These are phyloP conservation scores for Ophiostoma ulmi DNA, from an alignment of 2,329 filamentous ascomycete species.

Conservation along the genomic window DNA sequence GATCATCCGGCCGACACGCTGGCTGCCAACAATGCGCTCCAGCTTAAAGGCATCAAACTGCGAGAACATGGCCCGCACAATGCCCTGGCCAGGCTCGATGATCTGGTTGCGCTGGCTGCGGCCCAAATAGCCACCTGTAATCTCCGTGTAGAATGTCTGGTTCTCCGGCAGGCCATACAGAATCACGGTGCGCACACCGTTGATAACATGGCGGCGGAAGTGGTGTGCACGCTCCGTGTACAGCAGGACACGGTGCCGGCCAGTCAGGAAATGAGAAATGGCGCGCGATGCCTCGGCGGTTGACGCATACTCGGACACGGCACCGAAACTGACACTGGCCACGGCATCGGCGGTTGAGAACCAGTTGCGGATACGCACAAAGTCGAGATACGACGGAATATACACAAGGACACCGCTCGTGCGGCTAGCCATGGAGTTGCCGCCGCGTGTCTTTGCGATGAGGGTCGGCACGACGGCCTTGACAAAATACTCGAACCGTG, in stretches of 20 bases:
- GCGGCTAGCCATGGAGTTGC: neutral
- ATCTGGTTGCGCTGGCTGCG: constrained; percentile 53
- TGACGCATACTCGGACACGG: constrained; percentile 83
- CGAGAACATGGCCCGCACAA: constrained; percentile 65
- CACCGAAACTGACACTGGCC: constrained; percentile 62
- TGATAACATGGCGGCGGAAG: constrained; percentile 80
- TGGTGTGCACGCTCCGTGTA: constrained; percentile 97
- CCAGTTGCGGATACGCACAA: constrained; percentile 87
- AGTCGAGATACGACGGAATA: constrained; percentile 90
- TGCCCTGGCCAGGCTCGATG: constrained; percentile 55
- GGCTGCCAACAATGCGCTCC: constrained; percentile 79
- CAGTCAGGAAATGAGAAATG: constrained; percentile 78
- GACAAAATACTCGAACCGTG: constrained; percentile 86
- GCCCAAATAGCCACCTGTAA: constrained; percentile 62
- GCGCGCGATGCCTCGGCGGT: constrained; percentile 74
- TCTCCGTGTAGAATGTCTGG: constrained; percentile 71
- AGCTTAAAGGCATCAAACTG: constrained; percentile 85
- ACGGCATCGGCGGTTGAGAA: constrained; percentile 66
- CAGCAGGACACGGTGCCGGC: constrained; percentile 74
- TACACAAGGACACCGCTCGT: constrained; percentile 70
- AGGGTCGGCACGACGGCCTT: constrained; percentile 73
- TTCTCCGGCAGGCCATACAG: constrained; percentile 87
- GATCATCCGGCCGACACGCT: constrained; percentile 78
- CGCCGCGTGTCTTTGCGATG: constrained; percentile 59
- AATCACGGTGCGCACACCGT: constrained; percentile 76